Base-by-base conservation (phyloP, 2,329 filamentous ascomycete genomes). In the Venturia pyrina region DNA sequence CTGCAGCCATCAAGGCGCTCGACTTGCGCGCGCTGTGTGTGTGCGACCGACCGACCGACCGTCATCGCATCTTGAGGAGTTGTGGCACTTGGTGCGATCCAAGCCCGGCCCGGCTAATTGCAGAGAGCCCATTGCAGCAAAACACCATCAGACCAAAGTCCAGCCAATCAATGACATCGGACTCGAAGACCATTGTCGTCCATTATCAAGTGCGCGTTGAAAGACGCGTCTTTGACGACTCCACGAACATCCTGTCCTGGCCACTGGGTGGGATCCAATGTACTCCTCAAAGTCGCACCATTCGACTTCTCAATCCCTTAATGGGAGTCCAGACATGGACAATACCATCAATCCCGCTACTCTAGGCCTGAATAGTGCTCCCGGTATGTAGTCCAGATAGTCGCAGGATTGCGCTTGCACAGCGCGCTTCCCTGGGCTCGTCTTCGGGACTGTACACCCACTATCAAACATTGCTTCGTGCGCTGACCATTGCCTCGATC, bases 281-380 rank as follows among this genome's bases (percentile, higher is more conserved):
- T 66, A 62, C 61, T 63, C 65, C 5, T 53, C 66, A 13, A 75
- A 76, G 72, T 70, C 69, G 66, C 68, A 76, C 70, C 76, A 75
- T 69, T 72, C 41, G 17, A 17, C 73, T 67, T 28, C 32, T 59
- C 70, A 74, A 68, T 71, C 76, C 71, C 72, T 75, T 65, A 68
- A 67, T 48, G 72, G 77, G 70, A 73, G 71, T 13, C 10, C 37
- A 70, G 74, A 76, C 71, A 77, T 77, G 75, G 76, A 78, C 67
- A 69, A 72, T 56, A 78, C 76, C 70, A 78, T 78, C 72, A 76
- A 78, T 67, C 76, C 76, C 63, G 74, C 75, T 43, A 72, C 75
- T 63, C 28, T 53, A 28, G 48, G 48, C 48, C 70, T 77, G 70
- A 75, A 75, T 69, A 70, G 11, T 43, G 41, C 74, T 63, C 68